Evolutionary conservation across 352 stramenopile species (phyloP), one percentile per base, ranked within the genome.

Genomic region (Phytopythium aichiense): DNA sequence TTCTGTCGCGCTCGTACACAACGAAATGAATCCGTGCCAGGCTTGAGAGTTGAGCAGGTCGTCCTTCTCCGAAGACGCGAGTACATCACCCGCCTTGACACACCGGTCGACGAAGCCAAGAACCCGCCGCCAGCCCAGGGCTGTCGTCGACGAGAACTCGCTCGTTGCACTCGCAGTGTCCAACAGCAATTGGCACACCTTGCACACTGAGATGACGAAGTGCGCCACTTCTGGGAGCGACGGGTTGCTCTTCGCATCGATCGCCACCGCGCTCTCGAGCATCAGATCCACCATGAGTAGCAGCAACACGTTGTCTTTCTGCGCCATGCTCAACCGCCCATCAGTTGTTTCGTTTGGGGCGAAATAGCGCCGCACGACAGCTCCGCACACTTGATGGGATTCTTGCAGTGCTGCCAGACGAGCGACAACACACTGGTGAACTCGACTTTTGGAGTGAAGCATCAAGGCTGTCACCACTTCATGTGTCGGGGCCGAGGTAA

Each of bases 381-480:
- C n/a, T 7, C 52, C 16, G 38, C 52, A 58, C 18, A 4, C n/a
- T 22, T 33, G 7, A 35, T 51, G 54, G 0, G 35, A 30, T 0
- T 25, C 37, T 59, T 51, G 54, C 31, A 70, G 8, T 0, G 16
- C 15, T 2, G 20, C 22, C 38, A 81, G 64, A 8, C 65, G 63
- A 0, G 16, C 50, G 1, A 60, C 31, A 18, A 81, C 31, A 9
- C 59, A 51, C 7, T 69, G 52, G 12, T 67, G 69, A 5, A 84
- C 20, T 55, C 76, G 77, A 48, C 68, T 82, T 54, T 89, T 91
- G 2, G 73, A 64, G 23, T 89, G 77, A 50, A 80, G 59, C 18
- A 88, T 48, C 37, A 84, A 49, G 5, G 52, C 31, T 4, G 57
- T 33, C 12, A 87, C 48, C 53, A 81, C 65, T 22, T 69, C 61